These are phyloP conservation scores for Solanum infundibuliforme DNA, from an alignment of 257 asterid genomes.

Conservation along the genomic window DNA sequence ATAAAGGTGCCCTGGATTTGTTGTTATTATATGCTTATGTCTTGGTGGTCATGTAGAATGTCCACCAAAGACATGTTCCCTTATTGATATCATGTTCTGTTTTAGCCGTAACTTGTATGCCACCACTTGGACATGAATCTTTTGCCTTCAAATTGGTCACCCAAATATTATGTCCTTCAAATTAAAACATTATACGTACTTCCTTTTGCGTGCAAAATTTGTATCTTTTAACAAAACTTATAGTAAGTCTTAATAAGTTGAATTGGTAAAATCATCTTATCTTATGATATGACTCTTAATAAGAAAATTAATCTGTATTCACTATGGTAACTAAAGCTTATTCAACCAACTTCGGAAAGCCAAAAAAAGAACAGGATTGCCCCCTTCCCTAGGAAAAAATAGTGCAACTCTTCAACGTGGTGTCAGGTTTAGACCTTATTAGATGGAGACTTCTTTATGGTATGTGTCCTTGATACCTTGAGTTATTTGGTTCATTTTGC, in stretches of 20 bases:
- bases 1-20: neutral
- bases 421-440: neutral
- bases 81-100: neutral
- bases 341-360: neutral
- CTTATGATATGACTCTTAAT: neutral
- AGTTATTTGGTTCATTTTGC: neutral
- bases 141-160: neutral
- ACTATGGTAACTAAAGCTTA: neutral
- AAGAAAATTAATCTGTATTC: neutral
- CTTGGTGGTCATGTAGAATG: neutral
- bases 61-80: neutral
- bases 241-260: neutral
- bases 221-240: neutral
- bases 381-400: neutral
- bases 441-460: neutral
- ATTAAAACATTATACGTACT: too few species aligned
- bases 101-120: neutral
- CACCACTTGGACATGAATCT: neutral
- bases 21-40: neutral
- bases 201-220: neutral
- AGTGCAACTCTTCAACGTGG: neutral
- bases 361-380: neutral
- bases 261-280: neutral
- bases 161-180: neutral
- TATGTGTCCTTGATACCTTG: neutral